Conservation (phyloP, 2,329 filamentous ascomycete genomes). For the Aureobasidium mangrovei region DNA sequence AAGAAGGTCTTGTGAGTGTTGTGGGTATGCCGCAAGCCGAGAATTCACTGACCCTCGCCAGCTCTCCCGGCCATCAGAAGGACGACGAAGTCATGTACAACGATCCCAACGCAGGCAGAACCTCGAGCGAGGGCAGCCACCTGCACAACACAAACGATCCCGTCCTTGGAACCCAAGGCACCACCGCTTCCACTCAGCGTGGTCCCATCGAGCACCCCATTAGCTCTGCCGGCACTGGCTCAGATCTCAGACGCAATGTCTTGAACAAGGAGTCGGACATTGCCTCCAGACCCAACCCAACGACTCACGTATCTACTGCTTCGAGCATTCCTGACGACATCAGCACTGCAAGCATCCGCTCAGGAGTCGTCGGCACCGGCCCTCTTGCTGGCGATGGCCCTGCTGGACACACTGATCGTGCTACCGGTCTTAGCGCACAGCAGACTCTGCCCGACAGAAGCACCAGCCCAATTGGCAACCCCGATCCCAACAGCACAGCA, state of each 20-base stretch:
- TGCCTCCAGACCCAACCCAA: constrained; percentile 17
- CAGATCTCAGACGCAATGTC: constrained; percentile 7
- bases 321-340: constrained; percentile 2
- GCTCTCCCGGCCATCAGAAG: constrained; percentile 26
- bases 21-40: no score
- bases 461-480: background rate
- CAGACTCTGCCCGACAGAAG: constrained; percentile 10
- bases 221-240: background rate
- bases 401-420: constrained; percentile 1
- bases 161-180: background rate
- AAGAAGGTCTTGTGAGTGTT: constrained; percentile 35
- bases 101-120: constrained; percentile 16
- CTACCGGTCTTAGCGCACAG: constrained; percentile 14
- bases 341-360: constrained; percentile 33
- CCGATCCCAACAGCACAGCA: background rate
- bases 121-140: constrained; percentile 18
- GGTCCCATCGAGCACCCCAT: background rate
- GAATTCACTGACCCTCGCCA: constrained; percentile 14
- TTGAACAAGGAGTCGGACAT: constrained; percentile 18
- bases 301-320: constrained; percentile 1
- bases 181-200: background rate
- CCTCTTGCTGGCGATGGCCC: background rate
- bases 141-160: no score
- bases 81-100: constrained; percentile 30
- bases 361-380: constrained; percentile 28